These are phyloP conservation scores for Candida michaelii DNA, from an alignment of 805 yeast genomes.

Conservation along the genomic window DNA sequence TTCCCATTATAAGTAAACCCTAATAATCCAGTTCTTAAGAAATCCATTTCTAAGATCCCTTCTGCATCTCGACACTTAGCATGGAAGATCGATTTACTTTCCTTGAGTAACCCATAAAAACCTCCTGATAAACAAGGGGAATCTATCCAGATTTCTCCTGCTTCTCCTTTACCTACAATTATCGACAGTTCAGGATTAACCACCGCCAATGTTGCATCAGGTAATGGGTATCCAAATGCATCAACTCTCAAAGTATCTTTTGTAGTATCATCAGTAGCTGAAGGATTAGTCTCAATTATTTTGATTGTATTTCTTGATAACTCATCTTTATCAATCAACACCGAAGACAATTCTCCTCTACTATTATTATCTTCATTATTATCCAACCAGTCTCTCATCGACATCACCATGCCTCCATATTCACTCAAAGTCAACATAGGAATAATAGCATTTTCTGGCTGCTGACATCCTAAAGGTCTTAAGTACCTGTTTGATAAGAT, in stretches of 20 bases:
- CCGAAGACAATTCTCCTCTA: constrained; percentile 54
- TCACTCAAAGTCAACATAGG: constrained; percentile 89
- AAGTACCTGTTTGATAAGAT: constrained; percentile 88
- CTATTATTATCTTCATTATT: constrained; percentile 29
- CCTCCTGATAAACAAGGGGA: constrained; percentile 90
- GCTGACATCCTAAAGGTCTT: constrained; percentile 81
- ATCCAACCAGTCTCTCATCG: constrained; percentile 83
- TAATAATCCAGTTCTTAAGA: constrained; percentile 83
- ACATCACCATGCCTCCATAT: constrained; percentile 93
- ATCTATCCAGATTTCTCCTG: constrained; percentile 98
- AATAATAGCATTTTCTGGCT: constrained; percentile 72
- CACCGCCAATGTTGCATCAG: constrained; percentile 89
- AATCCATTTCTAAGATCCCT: constrained; percentile 71
- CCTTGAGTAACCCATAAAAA: constrained; percentile 67
- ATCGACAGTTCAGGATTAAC: constrained; percentile 90
- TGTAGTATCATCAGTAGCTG: constrained; percentile 43
- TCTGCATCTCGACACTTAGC: constrained; percentile 75
- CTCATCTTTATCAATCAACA: constrained; percentile 70
- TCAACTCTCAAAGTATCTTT: constrained; percentile 64
- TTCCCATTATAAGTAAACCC: constrained; percentile 89
- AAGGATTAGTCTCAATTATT: constrained; percentile 60
- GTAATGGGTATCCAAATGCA: constrained; percentile 91
- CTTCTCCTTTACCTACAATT: constrained; percentile 70
- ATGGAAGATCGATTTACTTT: constrained; percentile 74
- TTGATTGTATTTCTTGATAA: constrained; percentile 70